Base-by-base conservation (phyloP, 805 yeast species). In the Pichia scutulata region DNA sequence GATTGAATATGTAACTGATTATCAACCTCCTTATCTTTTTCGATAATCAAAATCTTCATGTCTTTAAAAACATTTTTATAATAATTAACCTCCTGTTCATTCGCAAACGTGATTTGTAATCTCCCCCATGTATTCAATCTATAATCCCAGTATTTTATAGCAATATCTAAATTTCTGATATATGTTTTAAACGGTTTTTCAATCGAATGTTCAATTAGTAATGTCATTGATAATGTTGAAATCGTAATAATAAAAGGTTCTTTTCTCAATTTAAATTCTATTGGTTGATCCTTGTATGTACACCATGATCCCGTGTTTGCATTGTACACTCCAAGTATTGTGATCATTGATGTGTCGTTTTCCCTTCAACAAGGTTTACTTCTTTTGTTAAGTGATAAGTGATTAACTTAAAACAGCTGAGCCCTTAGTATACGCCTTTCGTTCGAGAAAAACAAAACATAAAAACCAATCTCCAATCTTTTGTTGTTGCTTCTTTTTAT, bases 11-110 rank as follows among this genome's bases (percentile, higher is more conserved):
- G 37, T 10, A 33, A 16, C 19, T 33, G 37, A n/a, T n/a, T 33
- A n/a, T 33, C 37, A 16, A 33, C 9, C 7, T 40, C 49, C 19
- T 46, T 46, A 7, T 40, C 49, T 16, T 46, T 46, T n/a, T 46
- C 28, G 8, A 46, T 21, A 18, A 46, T 41, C 14, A 39, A 25
- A 23, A 44, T 23, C 14, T 24, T 30, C 4, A 8, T 13, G 7
- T 16, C 22, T 19, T 21, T 10, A 18, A 26, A 45, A 21, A 18
- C 12, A 26, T 5, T 14, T 16, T 21, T 24, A 23, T 21, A 39
- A 13, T 39, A 21, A 8, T 45, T 28, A 22, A 45, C 40, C n/a
- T 5, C 26, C 22, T 33, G 37, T 16, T 39, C 30, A 18, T 19
- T 19, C 7, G 30, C 30, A 1, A 42, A 6, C 12, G 44, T 28